Base-by-base conservation (phyloP, 495 filamentous ascomycete species). In the Xylaria cubensis region DNA sequence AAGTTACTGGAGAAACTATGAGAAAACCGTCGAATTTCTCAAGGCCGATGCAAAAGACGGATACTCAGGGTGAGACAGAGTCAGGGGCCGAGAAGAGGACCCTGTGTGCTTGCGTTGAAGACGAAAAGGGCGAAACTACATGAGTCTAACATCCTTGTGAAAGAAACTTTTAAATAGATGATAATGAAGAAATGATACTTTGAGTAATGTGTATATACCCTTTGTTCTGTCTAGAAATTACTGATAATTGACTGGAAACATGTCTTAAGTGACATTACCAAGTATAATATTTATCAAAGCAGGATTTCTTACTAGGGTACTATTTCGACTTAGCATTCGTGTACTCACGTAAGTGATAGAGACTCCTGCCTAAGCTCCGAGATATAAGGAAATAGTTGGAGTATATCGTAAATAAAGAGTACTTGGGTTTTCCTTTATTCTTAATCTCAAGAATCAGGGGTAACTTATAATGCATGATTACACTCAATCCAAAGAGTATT, bases 1-100 rank as follows among this genome's bases (percentile, higher is more conserved):
- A 58, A 15, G 19, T 6, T 7, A 1, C 1, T 7, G 19, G 1
- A n/a, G 62, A 2, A 36, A 9, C 39, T 0, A 56, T 8, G 41
- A 59, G 70, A 51, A 72, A 34, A 24, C 51, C 70, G 19, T 72
- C 70, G 63, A 72, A 72, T 64, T 72, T 67, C 42, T 72, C 70
- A 4, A 36, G 70, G 51, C 70, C 70, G 24, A 59, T 67, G 19
- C 63, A 41, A 53, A 59, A n/a, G 39, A 32, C 39, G 63, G 62
- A 34, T 4, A 9, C 24, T 9, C 24, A 46, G 51, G 24, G 21
- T 3, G n/a, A 46, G 12, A 13, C 26, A 24, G 32, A 7, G 26
- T 24, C n/a, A 53, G 44, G 32, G 64, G 32, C 29, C 46, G 46
- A 39, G 48, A 29, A 8, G 39, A 64, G 17, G 42, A 2, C 17